These are phyloP conservation scores for Pseudozyma hubeiensis DNA, from an alignment of 1,284 basidiomycete genomes.

Conservation along the genomic window DNA sequence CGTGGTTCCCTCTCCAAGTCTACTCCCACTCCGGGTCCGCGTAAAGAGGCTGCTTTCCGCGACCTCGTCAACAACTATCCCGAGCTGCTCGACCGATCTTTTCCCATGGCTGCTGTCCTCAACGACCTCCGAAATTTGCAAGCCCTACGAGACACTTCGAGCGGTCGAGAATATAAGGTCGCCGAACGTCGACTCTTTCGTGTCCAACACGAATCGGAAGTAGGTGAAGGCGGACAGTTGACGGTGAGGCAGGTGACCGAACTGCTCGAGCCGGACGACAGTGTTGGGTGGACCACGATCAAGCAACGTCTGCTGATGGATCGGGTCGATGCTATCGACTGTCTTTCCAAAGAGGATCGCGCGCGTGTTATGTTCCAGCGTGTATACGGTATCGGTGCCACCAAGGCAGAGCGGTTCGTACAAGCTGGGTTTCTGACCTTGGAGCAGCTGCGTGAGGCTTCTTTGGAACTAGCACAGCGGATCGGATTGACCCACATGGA, in stretches of 20 bases:
- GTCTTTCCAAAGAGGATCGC: conserved; percentile 18
- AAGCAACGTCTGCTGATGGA: conserved; percentile 20
- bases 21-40: neutral
- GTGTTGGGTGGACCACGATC: conserved; percentile 34
- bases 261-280: conserved; percentile 35
- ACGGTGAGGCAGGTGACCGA: conserved; percentile 23
- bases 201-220: conserved; percentile 38
- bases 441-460: conserved; percentile 31
- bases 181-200: conserved; percentile 40
- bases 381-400: conserved; percentile 28
- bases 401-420: conserved; percentile 31
- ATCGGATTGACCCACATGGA: conserved; percentile 33
- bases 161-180: conserved; percentile 26
- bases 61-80: conserved; percentile 26
- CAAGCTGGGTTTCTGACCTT: conserved; percentile 33
- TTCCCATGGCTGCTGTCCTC: conserved; percentile 37
- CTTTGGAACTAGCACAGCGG: conserved; percentile 29
- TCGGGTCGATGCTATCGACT: conserved; percentile 25
- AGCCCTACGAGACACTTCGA: conserved; percentile 14
- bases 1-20: conserved; percentile 11
- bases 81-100: conserved; percentile 29
- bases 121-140: conserved; percentile 41
- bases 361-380: conserved; percentile 30
- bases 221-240: conserved; percentile 12
- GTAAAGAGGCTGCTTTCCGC: conserved; percentile 26